Conservation (phyloP, 805 yeast species). For the Nakazawaea laoshanensis region DNA sequence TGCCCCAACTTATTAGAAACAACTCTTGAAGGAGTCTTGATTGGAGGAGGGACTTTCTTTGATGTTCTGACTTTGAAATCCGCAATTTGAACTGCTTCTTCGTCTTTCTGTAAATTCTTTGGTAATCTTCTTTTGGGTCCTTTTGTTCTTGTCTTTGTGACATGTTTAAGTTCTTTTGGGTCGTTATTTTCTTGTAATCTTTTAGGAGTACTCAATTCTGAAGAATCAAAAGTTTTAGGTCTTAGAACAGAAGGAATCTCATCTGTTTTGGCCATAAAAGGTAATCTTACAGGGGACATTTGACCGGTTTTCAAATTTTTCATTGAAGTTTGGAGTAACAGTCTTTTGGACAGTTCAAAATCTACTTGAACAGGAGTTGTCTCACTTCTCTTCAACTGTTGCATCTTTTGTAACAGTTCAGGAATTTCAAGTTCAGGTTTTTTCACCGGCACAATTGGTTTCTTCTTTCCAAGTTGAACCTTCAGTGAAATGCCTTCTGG, state of each 20-base stretch:
- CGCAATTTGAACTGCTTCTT: neutral
- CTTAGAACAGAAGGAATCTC: constrained; percentile 9
- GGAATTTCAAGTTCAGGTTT: constrained; percentile 4
- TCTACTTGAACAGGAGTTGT: constrained; percentile 1
- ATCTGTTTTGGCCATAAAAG: constrained; percentile 6
- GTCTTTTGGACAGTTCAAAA: constrained; percentile 8
- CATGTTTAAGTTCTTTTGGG: constrained; percentile 27
- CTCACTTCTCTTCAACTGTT: constrained; percentile 2
- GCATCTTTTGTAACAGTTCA: constrained; percentile 3
- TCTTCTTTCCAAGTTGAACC: no score
- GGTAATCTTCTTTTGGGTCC: constrained; percentile 48
- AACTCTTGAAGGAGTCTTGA: constrained; percentile 18
- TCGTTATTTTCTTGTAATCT: no score
- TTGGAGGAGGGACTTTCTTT: constrained; percentile 20
- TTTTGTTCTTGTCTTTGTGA: constrained; percentile 36
- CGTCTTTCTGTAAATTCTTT: constrained; percentile 13
- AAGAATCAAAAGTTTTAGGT: constrained; percentile 14
- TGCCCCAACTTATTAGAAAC: constrained; percentile 12
- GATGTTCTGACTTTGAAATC: constrained; percentile 8
- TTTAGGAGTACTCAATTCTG: constrained; percentile 14
- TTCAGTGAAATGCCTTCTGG: no score
- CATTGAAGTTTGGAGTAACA: constrained; percentile 8
- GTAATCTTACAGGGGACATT: constrained; percentile 3
- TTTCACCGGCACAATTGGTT: no score
- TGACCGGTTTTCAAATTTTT: neutral